Percentiles rank a stretch among this genome's conserved stretches.
Evolutionary conservation across 257 asterid genomes (phyloP).

Genomic region (Plantago elongata): DNA sequence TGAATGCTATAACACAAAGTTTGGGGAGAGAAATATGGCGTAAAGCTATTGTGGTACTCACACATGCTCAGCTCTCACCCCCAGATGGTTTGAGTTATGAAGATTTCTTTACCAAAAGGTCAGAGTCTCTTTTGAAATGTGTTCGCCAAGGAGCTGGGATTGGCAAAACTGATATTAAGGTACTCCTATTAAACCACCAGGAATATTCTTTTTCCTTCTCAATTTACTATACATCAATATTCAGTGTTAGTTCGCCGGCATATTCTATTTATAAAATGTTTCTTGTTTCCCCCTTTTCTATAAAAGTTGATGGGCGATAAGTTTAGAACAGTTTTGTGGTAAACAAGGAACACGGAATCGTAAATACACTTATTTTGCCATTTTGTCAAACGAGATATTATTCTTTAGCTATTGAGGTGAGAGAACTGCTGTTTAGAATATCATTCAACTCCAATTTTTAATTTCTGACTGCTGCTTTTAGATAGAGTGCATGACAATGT

Average conservation of each 20-base stretch:
- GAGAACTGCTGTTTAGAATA: neutral
- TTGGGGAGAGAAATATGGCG: conserved; percentile 87
- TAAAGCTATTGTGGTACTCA: conserved; percentile 73
- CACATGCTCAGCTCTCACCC: conserved; percentile 98
- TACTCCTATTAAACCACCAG: neutral
- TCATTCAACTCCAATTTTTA: neutral
- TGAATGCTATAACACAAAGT: conserved; percentile 76
- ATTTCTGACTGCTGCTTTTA: neutral
- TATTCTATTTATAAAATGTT: too few relatives aligned
- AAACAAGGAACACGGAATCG: neutral
- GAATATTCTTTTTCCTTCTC: too few relatives aligned
- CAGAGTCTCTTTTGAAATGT: conserved; percentile 79
- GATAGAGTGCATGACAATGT: neutral
- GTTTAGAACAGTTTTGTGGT: neutral
- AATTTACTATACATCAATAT: too few relatives aligned
- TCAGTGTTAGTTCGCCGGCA: too few relatives aligned
- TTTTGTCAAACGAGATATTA: neutral
- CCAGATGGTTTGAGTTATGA: conserved; percentile 91
- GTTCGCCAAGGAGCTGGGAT: conserved; percentile 72
- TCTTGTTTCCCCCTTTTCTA: neutral
- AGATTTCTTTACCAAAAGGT: conserved; percentile 73
- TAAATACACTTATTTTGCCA: neutral
- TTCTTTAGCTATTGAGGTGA: neutral
- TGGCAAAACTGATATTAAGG: conserved; percentile 57
- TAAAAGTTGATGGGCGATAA: neutral